Evolutionary conservation across 2,329 filamentous ascomycete genomes (phyloP).

Genomic region (Phialophora chinensis): DNA sequence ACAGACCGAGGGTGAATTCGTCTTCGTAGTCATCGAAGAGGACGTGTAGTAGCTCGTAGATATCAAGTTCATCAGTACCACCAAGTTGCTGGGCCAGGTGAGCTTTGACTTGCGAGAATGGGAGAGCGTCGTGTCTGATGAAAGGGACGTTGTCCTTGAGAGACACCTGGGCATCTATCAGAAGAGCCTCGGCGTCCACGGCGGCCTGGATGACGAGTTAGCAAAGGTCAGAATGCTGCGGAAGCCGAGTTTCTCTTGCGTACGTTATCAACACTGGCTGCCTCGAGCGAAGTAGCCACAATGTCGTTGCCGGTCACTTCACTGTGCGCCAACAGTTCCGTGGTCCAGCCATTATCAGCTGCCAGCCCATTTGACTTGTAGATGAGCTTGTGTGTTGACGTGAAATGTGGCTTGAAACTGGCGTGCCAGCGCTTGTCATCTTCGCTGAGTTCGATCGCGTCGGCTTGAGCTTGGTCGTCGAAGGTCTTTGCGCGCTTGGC

Average conservation of each 20-base stretch:
- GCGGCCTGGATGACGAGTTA: conserved; percentile 19
- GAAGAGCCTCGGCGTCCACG: conserved; percentile 27
- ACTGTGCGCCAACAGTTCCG: conserved; percentile 10
- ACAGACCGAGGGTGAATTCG: conserved; percentile 52
- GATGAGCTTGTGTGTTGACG: conserved; percentile 28
- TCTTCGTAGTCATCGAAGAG: conserved; percentile 70
- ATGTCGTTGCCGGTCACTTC: conserved; percentile 13
- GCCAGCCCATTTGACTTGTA: conserved; percentile 24
- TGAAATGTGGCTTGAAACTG: conserved; percentile 56
- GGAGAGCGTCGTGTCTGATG: conserved; percentile 43
- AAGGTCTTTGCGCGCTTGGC: conserved; percentile 76
- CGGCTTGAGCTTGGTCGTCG: conserved; percentile 55
- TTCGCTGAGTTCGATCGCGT: conserved; percentile 61
- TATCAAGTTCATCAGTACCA: conserved; percentile 50
- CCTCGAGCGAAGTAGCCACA: conserved; percentile 27
- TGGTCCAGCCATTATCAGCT: conserved; percentile 18
- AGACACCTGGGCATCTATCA: conserved; percentile 47
- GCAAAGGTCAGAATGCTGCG: background rate
- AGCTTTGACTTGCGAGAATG: conserved; percentile 44
- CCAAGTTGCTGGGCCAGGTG: conserved; percentile 32
- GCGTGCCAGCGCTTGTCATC: conserved; percentile 72
- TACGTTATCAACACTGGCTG: conserved; percentile 13
- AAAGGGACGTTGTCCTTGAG: conserved; percentile 65
- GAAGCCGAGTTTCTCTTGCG: background rate
- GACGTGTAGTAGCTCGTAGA: conserved; percentile 86